Evolutionary conservation across 345 rosid species (phyloP).

Genomic region (Chamaenerion angustifolium): DNA sequence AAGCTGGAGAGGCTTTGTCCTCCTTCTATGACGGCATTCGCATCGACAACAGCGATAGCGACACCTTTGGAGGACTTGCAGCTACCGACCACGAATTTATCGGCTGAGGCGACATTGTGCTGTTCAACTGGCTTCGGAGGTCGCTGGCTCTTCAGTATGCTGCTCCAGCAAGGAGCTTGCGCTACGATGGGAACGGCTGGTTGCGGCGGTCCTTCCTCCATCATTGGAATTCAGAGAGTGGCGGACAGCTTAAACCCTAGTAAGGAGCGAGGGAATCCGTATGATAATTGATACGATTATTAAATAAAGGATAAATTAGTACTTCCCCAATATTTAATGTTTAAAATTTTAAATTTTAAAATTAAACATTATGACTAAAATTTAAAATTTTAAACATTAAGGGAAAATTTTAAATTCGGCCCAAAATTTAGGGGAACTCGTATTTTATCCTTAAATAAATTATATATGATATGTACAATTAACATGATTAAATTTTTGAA

Average conservation of each 20-base stretch:
- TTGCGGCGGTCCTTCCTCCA: conserved; percentile 13
- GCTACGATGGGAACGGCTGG: conserved; percentile 5
- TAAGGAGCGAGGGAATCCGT: no score
- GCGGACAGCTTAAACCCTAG: conserved; percentile 5
- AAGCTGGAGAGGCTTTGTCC: conserved; percentile 36
- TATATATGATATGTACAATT: no score
- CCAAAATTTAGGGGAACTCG: no score
- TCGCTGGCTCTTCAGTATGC: conserved; percentile 36
- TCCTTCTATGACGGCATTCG: conserved; percentile 82
- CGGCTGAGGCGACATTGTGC: conserved; percentile 11
- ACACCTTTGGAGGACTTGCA: conserved; percentile 71
- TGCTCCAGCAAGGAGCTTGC: conserved; percentile 57
- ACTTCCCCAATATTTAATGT: no score
- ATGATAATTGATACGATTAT: no score
- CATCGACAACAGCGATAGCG: conserved; percentile 67
- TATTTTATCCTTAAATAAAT: no score
- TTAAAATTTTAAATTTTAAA: no score
- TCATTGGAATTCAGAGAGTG: not conserved
- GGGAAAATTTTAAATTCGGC: no score
- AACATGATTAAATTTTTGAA: no score
- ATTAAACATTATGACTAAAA: no score
- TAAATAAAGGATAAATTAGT: no score
- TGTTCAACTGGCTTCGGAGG: conserved; percentile 13
- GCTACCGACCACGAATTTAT: conserved; percentile 31
- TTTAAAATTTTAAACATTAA: no score